A percentile compares a stretch with the other conserved stretches of the same genome.
Evolutionary conservation across 257 asterid genomes (phyloP).

Genomic region (Solanum piurae): DNA sequence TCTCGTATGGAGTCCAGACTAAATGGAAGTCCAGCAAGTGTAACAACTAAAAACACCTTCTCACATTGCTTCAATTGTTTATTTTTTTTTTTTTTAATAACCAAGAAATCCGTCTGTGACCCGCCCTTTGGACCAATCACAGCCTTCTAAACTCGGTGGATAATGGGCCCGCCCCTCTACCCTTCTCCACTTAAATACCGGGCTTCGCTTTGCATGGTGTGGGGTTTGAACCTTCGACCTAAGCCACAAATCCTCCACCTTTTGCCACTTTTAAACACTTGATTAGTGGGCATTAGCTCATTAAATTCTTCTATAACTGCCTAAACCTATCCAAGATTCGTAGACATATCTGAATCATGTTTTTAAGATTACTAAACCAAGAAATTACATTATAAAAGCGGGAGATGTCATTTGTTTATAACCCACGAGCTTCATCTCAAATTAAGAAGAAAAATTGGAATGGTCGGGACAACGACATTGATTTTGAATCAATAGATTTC

Average conservation of each 20-base stretch:
- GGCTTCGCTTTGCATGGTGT: too few relatives aligned
- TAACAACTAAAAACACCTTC: neutral
- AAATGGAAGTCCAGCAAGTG: neutral
- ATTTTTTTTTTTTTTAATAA: too few relatives aligned
- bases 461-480: neutral
- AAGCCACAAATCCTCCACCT: too few relatives aligned
- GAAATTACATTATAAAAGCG: neutral
- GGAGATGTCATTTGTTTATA: neutral
- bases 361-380: neutral
- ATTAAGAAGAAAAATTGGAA: neutral
- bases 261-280: neutral
- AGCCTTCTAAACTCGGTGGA: too few relatives aligned
- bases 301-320: neutral
- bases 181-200: too few relatives aligned
- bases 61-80: neutral
- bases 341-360: neutral
- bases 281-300: neutral
- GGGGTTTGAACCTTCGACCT: too few relatives aligned
- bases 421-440: neutral
- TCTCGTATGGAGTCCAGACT: neutral
- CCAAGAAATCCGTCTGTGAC: too few relatives aligned
- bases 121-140: too few relatives aligned
- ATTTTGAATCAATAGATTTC: neutral
- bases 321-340: neutral
- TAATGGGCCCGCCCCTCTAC: too few relatives aligned